phyloP scores from a whole-genome alignment of 2,329 filamentous ascomycete genomes.

The Clarireedia paspali region DNA sequence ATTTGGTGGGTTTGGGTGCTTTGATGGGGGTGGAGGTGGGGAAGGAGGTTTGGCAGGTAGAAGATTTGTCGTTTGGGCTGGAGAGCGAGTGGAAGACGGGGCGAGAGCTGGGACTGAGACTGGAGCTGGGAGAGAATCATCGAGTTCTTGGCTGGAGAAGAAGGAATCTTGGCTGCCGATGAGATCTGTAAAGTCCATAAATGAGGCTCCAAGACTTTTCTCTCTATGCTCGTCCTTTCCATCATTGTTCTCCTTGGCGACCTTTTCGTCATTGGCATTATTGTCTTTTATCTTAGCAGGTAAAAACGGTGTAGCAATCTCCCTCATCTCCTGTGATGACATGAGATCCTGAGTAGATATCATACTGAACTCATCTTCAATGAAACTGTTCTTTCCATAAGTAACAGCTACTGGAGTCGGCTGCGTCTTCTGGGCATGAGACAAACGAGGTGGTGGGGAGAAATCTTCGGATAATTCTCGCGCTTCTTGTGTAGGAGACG shows the following conservation, averaged over 20 bases:
- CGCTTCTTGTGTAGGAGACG: conserved; percentile 47
- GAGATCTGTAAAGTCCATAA: neutral
- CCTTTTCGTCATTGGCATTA: neutral
- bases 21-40: neutral
- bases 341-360: conserved; percentile 38
- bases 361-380: conserved; percentile 13
- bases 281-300: neutral
- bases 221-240: neutral
- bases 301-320: conserved; percentile 25
- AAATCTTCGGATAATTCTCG: conserved; percentile 41
- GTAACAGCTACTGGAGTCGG: no score
- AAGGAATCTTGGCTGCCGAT: neutral
- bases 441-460: neutral
- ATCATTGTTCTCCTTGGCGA: neutral
- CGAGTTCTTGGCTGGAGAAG: neutral
- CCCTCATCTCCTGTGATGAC: conserved; percentile 40
- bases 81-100: neutral
- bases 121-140: neutral
- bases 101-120: neutral
- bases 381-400: neutral
- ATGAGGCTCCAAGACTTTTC: no score
- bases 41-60: no score
- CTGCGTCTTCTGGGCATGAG: no score
- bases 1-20: neutral
- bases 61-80: no score